Evolutionary conservation across 2,329 filamentous ascomycete species (phyloP).

Genomic region (Endothia cerciana): DNA sequence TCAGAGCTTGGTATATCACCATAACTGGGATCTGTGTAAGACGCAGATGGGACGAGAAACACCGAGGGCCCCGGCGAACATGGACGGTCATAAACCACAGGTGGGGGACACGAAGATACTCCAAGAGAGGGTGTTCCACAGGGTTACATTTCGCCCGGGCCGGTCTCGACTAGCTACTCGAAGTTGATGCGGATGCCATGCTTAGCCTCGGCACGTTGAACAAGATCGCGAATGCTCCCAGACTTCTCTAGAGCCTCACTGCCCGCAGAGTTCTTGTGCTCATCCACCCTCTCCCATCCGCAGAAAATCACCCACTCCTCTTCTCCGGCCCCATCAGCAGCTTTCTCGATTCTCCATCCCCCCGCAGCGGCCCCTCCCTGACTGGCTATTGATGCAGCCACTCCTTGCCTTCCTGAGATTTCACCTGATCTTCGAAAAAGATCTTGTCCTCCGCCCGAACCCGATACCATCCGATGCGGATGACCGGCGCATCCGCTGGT

Average conservation of each 20-base stretch:
- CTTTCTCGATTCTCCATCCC: conserved; percentile 10
- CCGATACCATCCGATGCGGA: conserved; percentile 4
- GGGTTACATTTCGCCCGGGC: no score
- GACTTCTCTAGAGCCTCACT: not conserved
- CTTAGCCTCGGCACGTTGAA: not conserved
- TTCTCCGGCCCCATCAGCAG: not conserved
- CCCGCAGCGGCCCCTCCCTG: not conserved
- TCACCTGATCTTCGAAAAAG: not conserved
- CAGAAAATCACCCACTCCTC: conserved; percentile 4
- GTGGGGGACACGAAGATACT: no score
- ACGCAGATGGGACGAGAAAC: no score
- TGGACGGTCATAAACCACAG: no score
- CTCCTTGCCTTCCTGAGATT: not conserved
- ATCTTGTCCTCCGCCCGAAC: not conserved
- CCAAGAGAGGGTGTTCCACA: no score
- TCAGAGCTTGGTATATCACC: no score
- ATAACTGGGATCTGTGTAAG: no score
- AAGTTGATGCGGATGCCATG: conserved; percentile 1
- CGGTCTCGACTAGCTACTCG: not conserved
- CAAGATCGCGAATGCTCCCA: not conserved
- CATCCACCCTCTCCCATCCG: conserved; percentile 1
- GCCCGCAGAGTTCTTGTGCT: not conserved
- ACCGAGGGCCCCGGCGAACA: no score
- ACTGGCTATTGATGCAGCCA: not conserved
- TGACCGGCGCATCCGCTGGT: not conserved